Evolutionary conservation across 2,329 filamentous ascomycete genomes (phyloP).

Genomic region (Teratosphaeria zuluensis): DNA sequence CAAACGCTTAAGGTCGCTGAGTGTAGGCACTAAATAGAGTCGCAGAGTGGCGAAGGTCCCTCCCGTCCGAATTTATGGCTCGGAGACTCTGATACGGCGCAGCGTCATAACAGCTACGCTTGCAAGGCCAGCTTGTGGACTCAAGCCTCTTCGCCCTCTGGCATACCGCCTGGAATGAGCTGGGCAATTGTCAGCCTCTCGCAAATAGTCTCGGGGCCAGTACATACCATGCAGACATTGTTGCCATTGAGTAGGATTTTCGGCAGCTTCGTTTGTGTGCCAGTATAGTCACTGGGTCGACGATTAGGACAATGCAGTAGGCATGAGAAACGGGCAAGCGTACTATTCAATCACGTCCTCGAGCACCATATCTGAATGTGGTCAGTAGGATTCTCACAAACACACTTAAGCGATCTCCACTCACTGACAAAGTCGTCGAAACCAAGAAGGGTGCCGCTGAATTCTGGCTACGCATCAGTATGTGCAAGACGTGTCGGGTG

Average conservation of each 20-base stretch:
- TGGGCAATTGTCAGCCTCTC: conserved; percentile 3
- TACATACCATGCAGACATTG: conserved; percentile 93
- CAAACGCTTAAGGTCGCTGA: neutral
- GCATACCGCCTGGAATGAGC: conserved; percentile 17
- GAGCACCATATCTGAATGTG: conserved; percentile 98
- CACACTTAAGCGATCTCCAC: no score
- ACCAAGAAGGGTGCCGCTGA: conserved; percentile 84
- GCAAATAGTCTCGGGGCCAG: neutral
- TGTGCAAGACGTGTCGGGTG: conserved; percentile 1
- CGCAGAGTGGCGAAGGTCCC: neutral
- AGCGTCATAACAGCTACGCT: neutral
- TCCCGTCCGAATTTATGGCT: neutral
- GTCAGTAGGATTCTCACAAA: no score
- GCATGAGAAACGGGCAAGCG: conserved; percentile 44
- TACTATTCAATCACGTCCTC: conserved; percentile 86
- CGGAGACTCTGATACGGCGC: neutral
- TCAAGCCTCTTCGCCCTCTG: conserved; percentile 9
- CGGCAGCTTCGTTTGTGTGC: conserved; percentile 72
- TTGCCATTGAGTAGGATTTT: conserved; percentile 97
- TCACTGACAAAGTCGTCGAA: conserved; percentile 99
- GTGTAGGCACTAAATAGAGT: neutral
- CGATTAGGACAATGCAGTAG: neutral
- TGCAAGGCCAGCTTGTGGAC: neutral
- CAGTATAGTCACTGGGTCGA: conserved; percentile 68
- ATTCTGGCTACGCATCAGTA: conserved; percentile 52